Conservation (phyloP, 2,329 filamentous ascomycete genomes). For the Sclerotinia borealis region DNA sequence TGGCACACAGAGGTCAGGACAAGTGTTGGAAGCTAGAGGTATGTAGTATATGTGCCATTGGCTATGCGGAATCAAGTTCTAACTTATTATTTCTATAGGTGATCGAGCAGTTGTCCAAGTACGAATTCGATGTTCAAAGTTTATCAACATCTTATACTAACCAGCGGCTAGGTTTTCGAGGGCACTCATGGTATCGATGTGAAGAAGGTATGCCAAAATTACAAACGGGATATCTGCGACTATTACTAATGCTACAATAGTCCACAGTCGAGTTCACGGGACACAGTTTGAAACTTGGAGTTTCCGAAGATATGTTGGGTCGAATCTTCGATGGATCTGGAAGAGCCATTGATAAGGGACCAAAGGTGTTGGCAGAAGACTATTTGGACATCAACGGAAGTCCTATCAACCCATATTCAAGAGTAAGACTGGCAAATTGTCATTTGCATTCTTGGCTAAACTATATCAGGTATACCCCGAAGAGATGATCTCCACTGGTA, state of each 20-base stretch:
- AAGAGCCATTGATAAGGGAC: slow-evolving; percentile 96
- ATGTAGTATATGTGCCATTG: slow-evolving; percentile 21
- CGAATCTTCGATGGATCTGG: slow-evolving; percentile 98
- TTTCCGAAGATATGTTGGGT: slow-evolving; percentile 98
- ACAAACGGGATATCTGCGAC: neutral
- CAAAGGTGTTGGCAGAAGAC: slow-evolving; percentile 95
- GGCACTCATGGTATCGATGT: slow-evolving; percentile 96
- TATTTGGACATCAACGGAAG: slow-evolving; percentile 99
- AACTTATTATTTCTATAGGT: slow-evolving; percentile 45
- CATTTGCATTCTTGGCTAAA: neutral
- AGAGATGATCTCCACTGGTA: slow-evolving; percentile 99
- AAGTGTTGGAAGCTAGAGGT: slow-evolving; percentile 98
- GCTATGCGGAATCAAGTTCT: slow-evolving; percentile 15
- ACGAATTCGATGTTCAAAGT: slow-evolving; percentile 29
- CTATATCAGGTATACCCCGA: slow-evolving; percentile 79
- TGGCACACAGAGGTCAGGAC: slow-evolving; percentile 87
- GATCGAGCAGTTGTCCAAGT: slow-evolving; percentile 94
- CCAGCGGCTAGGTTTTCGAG: slow-evolving; percentile 73
- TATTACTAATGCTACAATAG: slow-evolving; percentile 40
- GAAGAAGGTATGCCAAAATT: slow-evolving; percentile 65
- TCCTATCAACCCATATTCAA: slow-evolving; percentile 96
- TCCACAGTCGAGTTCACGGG: slow-evolving; percentile 97
- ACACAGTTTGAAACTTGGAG: slow-evolving; percentile 94
- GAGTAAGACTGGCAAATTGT: slow-evolving; percentile 53
- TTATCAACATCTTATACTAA: slow-evolving; percentile 22